Conservation (phyloP, 2,329 filamentous ascomycete species). For the Raffaelea deltoideospora region DNA sequence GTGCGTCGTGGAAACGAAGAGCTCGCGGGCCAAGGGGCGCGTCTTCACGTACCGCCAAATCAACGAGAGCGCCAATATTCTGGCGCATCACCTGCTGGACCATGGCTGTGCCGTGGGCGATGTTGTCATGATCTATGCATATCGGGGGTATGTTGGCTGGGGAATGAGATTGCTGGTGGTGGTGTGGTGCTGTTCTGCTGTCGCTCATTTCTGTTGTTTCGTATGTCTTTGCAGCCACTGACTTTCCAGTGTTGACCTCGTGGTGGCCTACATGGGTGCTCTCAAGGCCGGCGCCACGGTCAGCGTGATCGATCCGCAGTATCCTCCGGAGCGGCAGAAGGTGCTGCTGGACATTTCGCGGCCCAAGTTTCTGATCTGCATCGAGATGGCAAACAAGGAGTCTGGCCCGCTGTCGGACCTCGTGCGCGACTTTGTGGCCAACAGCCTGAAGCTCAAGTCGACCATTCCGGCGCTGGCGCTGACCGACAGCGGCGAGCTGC, state of each 20-base stretch:
- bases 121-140: constrained; percentile 84
- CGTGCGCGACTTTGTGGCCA: constrained; percentile 55
- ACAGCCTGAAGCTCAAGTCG: constrained; percentile 54
- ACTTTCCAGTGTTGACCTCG: constrained; percentile 44
- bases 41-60: constrained; percentile 77
- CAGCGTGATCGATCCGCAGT: constrained; percentile 62
- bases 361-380: constrained; percentile 56
- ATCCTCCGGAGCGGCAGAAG: constrained; percentile 66
- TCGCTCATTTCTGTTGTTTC: too few species aligned
- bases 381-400: constrained; percentile 56
- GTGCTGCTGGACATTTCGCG: constrained; percentile 71
- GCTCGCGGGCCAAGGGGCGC: constrained; percentile 37
- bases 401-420: constrained; percentile 33
- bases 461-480: constrained; percentile 62
- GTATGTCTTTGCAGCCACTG: too few species aligned
- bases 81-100: constrained; percentile 65
- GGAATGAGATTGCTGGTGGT: too few species aligned
- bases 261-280: constrained; percentile 63
- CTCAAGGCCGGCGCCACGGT: constrained; percentile 42
- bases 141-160: too few species aligned
- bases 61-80: constrained; percentile 63
- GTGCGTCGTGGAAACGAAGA: constrained; percentile 35
- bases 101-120: constrained; percentile 64
- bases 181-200: background rate
- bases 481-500: constrained; percentile 51